Base-by-base conservation (phyloP, 768 basidiomycete genomes). In the Termitomyces sp. region DNA sequence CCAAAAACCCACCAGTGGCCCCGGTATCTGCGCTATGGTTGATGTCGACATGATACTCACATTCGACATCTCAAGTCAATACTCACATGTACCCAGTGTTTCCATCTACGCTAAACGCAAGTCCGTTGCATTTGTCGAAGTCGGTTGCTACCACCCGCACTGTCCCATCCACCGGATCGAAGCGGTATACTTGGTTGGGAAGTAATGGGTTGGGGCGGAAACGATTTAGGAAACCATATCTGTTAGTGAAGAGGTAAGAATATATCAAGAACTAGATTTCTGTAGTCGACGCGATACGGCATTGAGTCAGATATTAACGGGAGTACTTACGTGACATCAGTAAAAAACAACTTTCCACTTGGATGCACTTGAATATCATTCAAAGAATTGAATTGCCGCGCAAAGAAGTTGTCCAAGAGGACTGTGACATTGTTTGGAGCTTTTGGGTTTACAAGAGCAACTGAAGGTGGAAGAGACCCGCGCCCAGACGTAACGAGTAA, bases 311-410 rank as follows among this genome's bases (percentile, higher is more conserved):
- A 36, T 31, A 20, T 31, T 6, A 26, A 50, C 33, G 20, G 13
- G 6, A 44, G 47, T 29, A 77, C 82, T 46, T 72, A 90, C 82
- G 76, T 73, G 16, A 77, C 75, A 64, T 93, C 90, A 0, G 90
- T 92, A 71, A 92, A 90, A 72, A 87, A 90, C 3, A 92, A 63
- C 37, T 81, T 81, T 34, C 84, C 83, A 60, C 80, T 86, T 1
- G 87, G 88, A 52, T 90, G 85, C 3, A 91, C 74, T 64, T 88
- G 90, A 57, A 87, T 76, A 62, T 94, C 91, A 67, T 92, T 90
- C 49, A 92, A 68, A 1, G 90, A 90, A 70, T 88, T 92, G 72
- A 92, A 93, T 62, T 90, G 90, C 4, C 89, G 75, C 3, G 90
- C 90, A 63, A 82, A 88, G 70, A 80, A 90, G 72, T 92, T 92